phyloP scores from a whole-genome alignment of 1,284 basidiomycete species.

The Cystobasidium slooffiae region DNA sequence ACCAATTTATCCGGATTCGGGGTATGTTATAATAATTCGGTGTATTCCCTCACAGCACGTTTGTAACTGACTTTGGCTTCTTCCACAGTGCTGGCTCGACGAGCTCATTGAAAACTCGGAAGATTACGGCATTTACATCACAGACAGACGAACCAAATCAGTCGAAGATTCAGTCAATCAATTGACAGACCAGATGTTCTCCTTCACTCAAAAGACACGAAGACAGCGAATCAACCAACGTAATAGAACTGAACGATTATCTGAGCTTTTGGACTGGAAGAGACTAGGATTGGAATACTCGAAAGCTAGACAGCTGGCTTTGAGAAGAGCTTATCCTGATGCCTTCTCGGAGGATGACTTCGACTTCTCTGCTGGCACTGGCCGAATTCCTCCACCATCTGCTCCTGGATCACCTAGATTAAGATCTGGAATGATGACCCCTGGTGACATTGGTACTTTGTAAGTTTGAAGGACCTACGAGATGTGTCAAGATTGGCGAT shows the following conservation, averaged over 20 bases:
- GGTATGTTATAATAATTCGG: constrained; percentile 1
- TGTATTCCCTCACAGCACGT: not conserved
- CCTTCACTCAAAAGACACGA: constrained; percentile 84
- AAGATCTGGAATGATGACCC: constrained; percentile 76
- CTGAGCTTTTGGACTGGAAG: constrained; percentile 96
- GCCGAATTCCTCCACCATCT: constrained; percentile 69
- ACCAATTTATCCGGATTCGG: constrained; percentile 84
- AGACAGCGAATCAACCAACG: constrained; percentile 97
- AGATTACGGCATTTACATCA: constrained; percentile 75
- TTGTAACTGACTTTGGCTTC: not conserved
- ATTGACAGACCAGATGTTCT: constrained; percentile 69
- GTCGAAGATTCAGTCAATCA: constrained; percentile 87
- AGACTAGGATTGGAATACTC: constrained; percentile 95
- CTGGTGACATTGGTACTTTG: constrained; percentile 89
- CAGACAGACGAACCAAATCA: constrained; percentile 86
- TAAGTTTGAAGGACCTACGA: constrained; percentile 6
- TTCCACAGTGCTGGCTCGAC: constrained; percentile 82
- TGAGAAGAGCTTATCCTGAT: constrained; percentile 93
- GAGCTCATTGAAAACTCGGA: constrained; percentile 83
- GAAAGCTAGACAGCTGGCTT: constrained; percentile 88
- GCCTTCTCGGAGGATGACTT: constrained; percentile 75
- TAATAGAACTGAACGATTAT: constrained; percentile 91
- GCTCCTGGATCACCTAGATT: constrained; percentile 86
- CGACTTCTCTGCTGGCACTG: constrained; percentile 67
- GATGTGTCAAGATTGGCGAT: not conserved